A percentile compares a stretch with the other conserved stretches of the same genome.
Conservation (phyloP, 768 basidiomycete genomes). For the Agrocybe praecox region DNA sequence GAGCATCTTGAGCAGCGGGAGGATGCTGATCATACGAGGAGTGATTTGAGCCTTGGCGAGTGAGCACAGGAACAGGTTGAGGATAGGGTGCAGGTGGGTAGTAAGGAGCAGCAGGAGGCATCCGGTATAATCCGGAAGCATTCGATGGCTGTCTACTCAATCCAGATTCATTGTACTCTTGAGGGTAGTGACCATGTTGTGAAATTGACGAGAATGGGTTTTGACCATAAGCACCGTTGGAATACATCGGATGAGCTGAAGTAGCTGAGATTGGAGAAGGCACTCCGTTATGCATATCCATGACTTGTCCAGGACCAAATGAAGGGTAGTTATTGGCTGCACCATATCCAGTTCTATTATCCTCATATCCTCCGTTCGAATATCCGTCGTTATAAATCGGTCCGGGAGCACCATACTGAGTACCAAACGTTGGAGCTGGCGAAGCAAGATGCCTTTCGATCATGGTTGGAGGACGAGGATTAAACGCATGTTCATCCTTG, state of each 20-base stretch:
- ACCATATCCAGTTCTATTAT: constrained; percentile 21
- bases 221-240: constrained; percentile 12
- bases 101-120: constrained; percentile 7
- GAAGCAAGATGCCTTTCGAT: constrained; percentile 49
- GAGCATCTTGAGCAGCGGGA: neutral
- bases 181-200: constrained; percentile 11
- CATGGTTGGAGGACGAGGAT: constrained; percentile 68
- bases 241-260: constrained; percentile 18
- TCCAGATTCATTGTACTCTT: constrained; percentile 17
- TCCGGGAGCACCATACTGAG: constrained; percentile 31
- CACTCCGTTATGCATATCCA: constrained; percentile 20
- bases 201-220: constrained; percentile 17
- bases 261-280: constrained; percentile 11
- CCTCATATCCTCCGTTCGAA: constrained; percentile 16
- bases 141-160: neutral
- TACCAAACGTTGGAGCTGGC: constrained; percentile 34
- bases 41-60: constrained; percentile 15
- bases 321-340: constrained; percentile 25
- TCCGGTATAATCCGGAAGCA: constrained; percentile 9
- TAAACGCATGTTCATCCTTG: constrained; percentile 41
- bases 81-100: constrained; percentile 21
- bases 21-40: constrained; percentile 1
- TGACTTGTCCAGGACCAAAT: constrained; percentile 37
- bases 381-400: constrained; percentile 11
- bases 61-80: constrained; percentile 19